Base-by-base conservation (phyloP, 805 yeast genomes). In the Yamadazyma akitaensis region DNA sequence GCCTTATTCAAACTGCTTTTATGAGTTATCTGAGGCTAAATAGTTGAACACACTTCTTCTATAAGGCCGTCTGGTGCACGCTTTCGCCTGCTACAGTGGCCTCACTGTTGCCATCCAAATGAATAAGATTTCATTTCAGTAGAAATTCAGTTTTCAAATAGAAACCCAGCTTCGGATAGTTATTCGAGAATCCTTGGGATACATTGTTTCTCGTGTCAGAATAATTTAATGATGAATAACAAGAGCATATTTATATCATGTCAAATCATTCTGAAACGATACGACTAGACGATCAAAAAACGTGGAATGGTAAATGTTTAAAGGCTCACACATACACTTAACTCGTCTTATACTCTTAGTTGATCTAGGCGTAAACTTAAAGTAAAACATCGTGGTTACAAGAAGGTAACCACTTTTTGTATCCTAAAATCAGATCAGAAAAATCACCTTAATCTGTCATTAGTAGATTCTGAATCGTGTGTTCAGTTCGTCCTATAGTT, bases 71-170 rank as follows among this genome's bases (percentile, higher is more conserved):
- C 44, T 42, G 30, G 30, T 35, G 46, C 46, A 43, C 41, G 46
- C 46, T 36, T 43, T 43, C 46, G 46, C 46, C 46, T 43, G 46
- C 46, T 35, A 30, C 46, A 43, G 46, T 43, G 46, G 46, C 46
- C 46, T 37, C 46, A 43, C 46, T 43, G 46, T 34, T 43, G 46
- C 25, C 44, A 34, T 39, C 35, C 42, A 28, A 28, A 28, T 28
- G 3, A 11, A 13, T 12, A 28, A 28, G 32, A 28, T 18, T 36
- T 18, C 24, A 19, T 36, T 19, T 36, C 21, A 34, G 16, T 36
- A 19, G 39, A 24, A 36, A 36, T 36, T 43, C 43, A 19, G 32
- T 13, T 13, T 28, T 28, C 24, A 28, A 11, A 28, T 28, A 28
- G 32, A 13, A 13, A 28, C 32, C 32, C 32, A 28, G 37, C 16